A percentile compares a stretch with the other conserved stretches of the same genome.
phyloP scores from a whole-genome alignment of 306 rosid species.

The Quercus agrifolia region DNA sequence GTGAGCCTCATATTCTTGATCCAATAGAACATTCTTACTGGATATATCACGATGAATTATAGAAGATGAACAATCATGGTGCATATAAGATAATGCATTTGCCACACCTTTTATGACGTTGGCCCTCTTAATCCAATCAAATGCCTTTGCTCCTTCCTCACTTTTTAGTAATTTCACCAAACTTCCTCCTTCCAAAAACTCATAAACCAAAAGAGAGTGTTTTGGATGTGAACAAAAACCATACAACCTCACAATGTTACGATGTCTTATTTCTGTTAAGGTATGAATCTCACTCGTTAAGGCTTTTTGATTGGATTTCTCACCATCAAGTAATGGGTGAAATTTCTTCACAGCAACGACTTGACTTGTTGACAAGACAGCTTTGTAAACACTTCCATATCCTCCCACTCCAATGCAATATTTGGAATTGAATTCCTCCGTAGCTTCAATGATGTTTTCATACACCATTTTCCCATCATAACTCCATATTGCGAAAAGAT shows the following conservation, averaged over 20 bases:
- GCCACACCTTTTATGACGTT: background rate
- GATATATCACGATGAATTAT: no score
- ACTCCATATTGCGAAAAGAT: background rate
- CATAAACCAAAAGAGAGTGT: conserved; percentile 6
- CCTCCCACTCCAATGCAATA: conserved; percentile 20
- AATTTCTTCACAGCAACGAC: no score
- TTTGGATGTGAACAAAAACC: conserved; percentile 24
- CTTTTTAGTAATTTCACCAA: conserved; percentile 1
- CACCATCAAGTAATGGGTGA: no score
- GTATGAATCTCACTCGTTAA: conserved; percentile 24
- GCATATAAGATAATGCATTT: conserved; percentile 13
- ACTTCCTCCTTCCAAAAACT: background rate
- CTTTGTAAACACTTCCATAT: no score
- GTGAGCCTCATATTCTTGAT: no score
- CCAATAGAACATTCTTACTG: no score
- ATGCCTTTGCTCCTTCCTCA: conserved; percentile 3
- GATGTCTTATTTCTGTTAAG: conserved; percentile 18
- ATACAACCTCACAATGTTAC: conserved; percentile 19
- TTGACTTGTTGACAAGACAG: no score
- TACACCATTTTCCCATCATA: conserved; percentile 8
- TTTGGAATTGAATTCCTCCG: conserved; percentile 26
- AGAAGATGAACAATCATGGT: background rate
- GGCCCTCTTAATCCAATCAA: conserved; percentile 27
- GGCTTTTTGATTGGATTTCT: background rate
- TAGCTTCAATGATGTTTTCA: conserved; percentile 29